Conservation (phyloP, 116 monocot genomes). For the Papilionanthe hybrid region DNA sequence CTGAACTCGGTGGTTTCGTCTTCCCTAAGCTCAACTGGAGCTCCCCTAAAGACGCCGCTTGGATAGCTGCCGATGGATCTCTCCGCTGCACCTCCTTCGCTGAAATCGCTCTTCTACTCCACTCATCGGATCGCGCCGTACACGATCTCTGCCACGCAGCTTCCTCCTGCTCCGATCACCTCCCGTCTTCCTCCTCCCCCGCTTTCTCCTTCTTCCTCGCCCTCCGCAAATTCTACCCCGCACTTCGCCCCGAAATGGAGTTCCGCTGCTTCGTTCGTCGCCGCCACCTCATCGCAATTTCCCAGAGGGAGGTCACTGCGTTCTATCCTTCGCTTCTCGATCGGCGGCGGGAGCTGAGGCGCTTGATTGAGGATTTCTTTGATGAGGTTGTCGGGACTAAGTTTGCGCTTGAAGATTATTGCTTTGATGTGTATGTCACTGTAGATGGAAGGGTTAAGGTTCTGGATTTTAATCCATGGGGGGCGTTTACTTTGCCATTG, state of each 20-base stretch:
- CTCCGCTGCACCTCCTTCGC: constrained; percentile 53
- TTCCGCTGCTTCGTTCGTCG: constrained; percentile 68
- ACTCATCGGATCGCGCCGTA: constrained; percentile 58
- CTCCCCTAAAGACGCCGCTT: constrained; percentile 67
- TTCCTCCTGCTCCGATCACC: background rate
- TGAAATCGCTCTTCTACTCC: constrained; percentile 67
- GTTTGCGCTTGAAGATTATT: constrained; percentile 50
- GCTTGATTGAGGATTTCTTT: constrained; percentile 45
- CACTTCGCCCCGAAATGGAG: constrained; percentile 60
- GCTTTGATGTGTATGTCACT: constrained; percentile 62
- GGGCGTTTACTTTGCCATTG: constrained; percentile 60
- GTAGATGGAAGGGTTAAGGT: constrained; percentile 47
- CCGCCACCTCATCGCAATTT: constrained; percentile 35
- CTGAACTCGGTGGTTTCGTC: constrained; percentile 54
- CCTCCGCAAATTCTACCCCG: constrained; percentile 56
- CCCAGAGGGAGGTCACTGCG: constrained; percentile 65
- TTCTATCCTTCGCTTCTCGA: constrained; percentile 64
- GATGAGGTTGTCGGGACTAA: constrained; percentile 31
- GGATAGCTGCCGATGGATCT: constrained; percentile 43
- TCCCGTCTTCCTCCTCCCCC: constrained; percentile 7
- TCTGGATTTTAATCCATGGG: constrained; percentile 83
- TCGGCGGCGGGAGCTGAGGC: constrained; percentile 26
- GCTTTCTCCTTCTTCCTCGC: constrained; percentile 34
- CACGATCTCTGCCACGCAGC: constrained; percentile 50
- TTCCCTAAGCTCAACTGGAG: constrained; percentile 90